Evolutionary conservation across 495 filamentous ascomycete genomes (phyloP).

Genomic region (Cercophora samala): DNA sequence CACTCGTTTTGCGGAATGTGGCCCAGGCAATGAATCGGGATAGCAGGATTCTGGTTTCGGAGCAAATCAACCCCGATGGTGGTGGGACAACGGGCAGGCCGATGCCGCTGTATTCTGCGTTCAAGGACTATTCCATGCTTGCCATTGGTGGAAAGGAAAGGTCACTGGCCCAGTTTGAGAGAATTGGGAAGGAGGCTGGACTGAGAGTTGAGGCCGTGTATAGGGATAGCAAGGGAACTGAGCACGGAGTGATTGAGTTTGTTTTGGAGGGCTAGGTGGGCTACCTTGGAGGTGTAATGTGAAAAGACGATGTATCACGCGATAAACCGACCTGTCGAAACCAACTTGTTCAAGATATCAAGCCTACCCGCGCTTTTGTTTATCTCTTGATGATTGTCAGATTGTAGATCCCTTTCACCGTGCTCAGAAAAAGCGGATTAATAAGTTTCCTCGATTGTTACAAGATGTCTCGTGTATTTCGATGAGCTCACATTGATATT

Average conservation of each 20-base stretch:
- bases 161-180: conserved; percentile 30
- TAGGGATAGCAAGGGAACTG: conserved; percentile 22
- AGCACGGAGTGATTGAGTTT: conserved; percentile 32
- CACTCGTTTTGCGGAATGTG: conserved; percentile 29
- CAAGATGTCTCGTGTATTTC: neutral
- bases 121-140: conserved; percentile 40
- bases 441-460: neutral
- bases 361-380: neutral
- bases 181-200: conserved; percentile 29
- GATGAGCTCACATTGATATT: neutral
- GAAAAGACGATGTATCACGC: too few relatives aligned
- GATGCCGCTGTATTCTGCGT: conserved; percentile 31
- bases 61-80: conserved; percentile 32
- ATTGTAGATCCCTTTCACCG: neutral
- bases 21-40: conserved; percentile 24
- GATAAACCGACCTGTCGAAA: too few relatives aligned
- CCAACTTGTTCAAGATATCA: neutral
- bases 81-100: neutral
- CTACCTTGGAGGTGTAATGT: neutral
- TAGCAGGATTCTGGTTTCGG: conserved; percentile 35
- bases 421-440: neutral
- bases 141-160: conserved; percentile 41
- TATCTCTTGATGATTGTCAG: neutral
- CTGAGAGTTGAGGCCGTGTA: conserved; percentile 34
- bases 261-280: conserved; percentile 13